phyloP scores from a whole-genome alignment of 345 rosid genomes.

The Lumnitzera racemosa region DNA sequence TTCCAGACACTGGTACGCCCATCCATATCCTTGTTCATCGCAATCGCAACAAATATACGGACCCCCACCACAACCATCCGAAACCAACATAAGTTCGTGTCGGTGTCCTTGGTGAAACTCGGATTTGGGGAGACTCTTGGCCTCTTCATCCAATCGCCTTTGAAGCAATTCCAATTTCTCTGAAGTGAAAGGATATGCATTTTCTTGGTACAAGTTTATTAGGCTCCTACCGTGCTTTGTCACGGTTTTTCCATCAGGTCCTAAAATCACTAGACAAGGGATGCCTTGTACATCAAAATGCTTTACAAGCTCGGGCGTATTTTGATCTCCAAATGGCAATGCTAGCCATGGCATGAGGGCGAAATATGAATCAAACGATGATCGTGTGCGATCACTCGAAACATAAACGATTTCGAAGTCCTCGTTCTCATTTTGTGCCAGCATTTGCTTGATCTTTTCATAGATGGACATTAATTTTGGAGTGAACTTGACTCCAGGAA shows the following conservation, averaged over 20 bases:
- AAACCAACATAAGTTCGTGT: constrained; percentile 49
- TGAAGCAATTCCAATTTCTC: constrained; percentile 27
- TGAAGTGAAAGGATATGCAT: constrained; percentile 50
- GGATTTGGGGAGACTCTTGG: constrained; percentile 31
- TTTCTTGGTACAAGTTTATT: constrained; percentile 40
- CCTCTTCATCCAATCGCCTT: constrained; percentile 45
- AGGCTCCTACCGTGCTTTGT: constrained; percentile 43
- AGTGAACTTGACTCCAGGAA: constrained; percentile 41
- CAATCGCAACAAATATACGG: constrained; percentile 59
- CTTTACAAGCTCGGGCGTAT: constrained; percentile 22
- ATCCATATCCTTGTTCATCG: constrained; percentile 53
- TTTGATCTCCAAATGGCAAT: constrained; percentile 42
- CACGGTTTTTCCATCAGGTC: constrained; percentile 56
- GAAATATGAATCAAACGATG: constrained; percentile 29
- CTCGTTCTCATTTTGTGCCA: constrained; percentile 11
- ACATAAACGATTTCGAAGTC: constrained; percentile 48
- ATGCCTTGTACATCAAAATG: constrained; percentile 44
- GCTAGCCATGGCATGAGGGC: constrained; percentile 48
- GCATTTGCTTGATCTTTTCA: constrained; percentile 32
- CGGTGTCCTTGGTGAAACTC: constrained; percentile 38
- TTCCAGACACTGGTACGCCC: constrained; percentile 62
- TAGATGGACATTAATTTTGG: constrained; percentile 41
- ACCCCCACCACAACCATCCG: constrained; percentile 49
- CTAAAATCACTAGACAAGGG: constrained; percentile 45
- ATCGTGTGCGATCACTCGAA: constrained; percentile 34